These are phyloP conservation scores for Yarrowia hollandica DNA, from an alignment of 805 yeast species.

Conservation along the genomic window DNA sequence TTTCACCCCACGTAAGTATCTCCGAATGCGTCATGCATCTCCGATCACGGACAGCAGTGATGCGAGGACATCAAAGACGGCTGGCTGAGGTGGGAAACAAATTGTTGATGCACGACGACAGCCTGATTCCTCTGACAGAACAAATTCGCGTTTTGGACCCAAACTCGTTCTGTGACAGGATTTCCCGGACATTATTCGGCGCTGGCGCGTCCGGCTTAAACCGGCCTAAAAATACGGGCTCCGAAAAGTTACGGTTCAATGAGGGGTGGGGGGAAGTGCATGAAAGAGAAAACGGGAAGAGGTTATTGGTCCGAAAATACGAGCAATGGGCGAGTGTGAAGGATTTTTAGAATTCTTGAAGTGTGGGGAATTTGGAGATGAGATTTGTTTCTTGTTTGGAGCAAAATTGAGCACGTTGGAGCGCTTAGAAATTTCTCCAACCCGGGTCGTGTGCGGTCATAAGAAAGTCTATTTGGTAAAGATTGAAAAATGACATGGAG, in stretches of 20 bases:
- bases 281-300: no score
- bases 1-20: no score
- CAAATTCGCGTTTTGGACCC: no score
- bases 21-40: no score
- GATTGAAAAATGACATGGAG: neutral
- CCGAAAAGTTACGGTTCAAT: conserved; percentile 7
- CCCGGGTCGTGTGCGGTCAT: conserved; percentile 3
- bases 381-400: neutral
- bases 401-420: neutral
- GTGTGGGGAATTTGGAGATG: neutral
- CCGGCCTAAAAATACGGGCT: neutral
- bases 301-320: no score
- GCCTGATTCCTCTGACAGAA: no score
- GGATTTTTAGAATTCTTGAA: neutral
- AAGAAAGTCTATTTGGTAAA: neutral
- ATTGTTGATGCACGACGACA: no score
- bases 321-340: neutral
- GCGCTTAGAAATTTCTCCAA: neutral
- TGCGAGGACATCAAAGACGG: no score
- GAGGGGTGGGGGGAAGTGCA: neutral
- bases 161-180: no score
- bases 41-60: no score
- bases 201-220: neutral
- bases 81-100: no score
- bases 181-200: neutral